phyloP scores from a whole-genome alignment of 192 early-diverging fungal genomes.

The Ambispora gerdemannii region DNA sequence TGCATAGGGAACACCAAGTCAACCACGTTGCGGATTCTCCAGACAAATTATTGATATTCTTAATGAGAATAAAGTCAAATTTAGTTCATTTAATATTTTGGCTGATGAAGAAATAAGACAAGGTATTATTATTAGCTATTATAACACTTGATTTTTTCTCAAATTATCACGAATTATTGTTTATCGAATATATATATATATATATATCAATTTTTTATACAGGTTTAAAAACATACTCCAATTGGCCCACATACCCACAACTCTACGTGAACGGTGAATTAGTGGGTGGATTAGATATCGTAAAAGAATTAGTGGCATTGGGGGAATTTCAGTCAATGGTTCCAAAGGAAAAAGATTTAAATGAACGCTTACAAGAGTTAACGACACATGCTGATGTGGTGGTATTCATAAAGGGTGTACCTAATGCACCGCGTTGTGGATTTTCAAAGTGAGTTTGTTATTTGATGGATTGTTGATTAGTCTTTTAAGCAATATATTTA shows the following conservation, averaged over 20 bases:
- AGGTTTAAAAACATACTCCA: conserved; percentile 48
- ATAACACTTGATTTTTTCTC: not conserved
- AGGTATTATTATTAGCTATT: conserved; percentile 92
- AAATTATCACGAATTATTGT: not conserved
- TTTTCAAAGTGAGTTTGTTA: conserved; percentile 63
- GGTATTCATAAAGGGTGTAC: conserved; percentile 97
- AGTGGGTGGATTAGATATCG: conserved; percentile 89
- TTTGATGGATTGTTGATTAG: not conserved
- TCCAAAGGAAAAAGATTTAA: conserved; percentile 73
- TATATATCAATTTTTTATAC: not conserved
- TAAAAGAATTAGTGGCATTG: conserved; percentile 81
- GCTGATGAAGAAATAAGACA: conserved; percentile 89
- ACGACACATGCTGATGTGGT: conserved; percentile 73
- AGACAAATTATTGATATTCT: conserved; percentile 78
- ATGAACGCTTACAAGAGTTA: conserved; percentile 68
- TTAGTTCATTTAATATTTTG: conserved; percentile 87
- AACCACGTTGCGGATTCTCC: conserved; percentile 93
- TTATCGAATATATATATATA: not conserved
- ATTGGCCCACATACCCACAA: conserved; percentile 97
- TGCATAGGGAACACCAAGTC: conserved; percentile 36
- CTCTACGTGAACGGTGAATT: conserved; percentile 94
- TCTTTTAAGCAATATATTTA: not conserved
- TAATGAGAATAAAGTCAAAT: conserved; percentile 70
- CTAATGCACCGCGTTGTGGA: conserved; percentile 86
- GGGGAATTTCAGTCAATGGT: conserved; percentile 82